A percentile compares a stretch with the other conserved stretches of the same genome.
These are phyloP conservation scores for Murraya paniculata DNA, from an alignment of 345 rosid genomes.

Conservation along the genomic window DNA sequence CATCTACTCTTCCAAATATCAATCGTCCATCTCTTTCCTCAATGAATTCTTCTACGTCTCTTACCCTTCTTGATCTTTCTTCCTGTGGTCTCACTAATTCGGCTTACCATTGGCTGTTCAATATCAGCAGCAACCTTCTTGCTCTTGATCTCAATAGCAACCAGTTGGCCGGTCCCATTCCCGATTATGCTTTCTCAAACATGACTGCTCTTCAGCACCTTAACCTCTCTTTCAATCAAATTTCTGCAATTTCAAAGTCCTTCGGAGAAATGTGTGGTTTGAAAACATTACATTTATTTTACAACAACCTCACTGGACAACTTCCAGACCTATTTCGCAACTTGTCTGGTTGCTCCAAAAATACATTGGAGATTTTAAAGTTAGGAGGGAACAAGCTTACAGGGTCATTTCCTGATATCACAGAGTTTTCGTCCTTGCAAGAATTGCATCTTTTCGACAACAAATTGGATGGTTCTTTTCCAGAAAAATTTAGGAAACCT, in stretches of 20 bases:
- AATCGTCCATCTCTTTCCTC: not conserved
- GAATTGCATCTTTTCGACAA: conserved; percentile 16
- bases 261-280: conserved; percentile 17
- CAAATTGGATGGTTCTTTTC: conserved; percentile 11
- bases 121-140: conserved; percentile 11
- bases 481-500: conserved; percentile 1
- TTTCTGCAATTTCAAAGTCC: conserved; percentile 12
- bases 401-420: conserved; percentile 19
- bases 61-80: conserved; percentile 6
- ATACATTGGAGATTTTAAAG: conserved; percentile 16
- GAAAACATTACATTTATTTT: conserved; percentile 4
- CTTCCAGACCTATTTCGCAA: conserved; percentile 1
- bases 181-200: conserved; percentile 7
- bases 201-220: conserved; percentile 11
- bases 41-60: conserved; percentile 7
- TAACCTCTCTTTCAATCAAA: conserved; percentile 7
- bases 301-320: conserved; percentile 6
- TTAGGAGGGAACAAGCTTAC: conserved; percentile 10
- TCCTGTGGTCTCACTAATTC: not conserved
- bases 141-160: not conserved
- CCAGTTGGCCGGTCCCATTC: conserved; percentile 16
- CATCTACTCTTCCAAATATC: not conserved
- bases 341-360: conserved; percentile 17
- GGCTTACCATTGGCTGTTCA: conserved; percentile 14
- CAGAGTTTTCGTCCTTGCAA: not conserved